A percentile compares a stretch with the other conserved stretches of the same genome.
These are phyloP conservation scores for Schrenkiella parvula DNA, from an alignment of 345 rosid species.

Conservation along the genomic window DNA sequence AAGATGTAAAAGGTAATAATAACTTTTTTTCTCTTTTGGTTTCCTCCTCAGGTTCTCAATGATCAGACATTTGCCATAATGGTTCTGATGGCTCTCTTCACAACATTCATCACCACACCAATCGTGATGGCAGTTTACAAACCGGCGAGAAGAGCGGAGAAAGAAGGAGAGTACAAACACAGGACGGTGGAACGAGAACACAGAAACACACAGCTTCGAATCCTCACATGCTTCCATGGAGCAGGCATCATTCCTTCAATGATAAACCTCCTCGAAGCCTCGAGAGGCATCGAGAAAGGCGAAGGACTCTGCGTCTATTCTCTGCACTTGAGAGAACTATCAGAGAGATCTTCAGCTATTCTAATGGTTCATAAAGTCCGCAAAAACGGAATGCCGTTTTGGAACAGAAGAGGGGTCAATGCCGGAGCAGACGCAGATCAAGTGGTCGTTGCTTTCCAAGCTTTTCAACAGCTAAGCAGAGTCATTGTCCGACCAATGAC, in stretches of 20 bases:
- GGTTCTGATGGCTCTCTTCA: conserved; percentile 62
- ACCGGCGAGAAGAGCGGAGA: conserved; percentile 47
- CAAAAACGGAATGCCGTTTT: conserved; percentile 61
- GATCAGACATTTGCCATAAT: conserved; percentile 59
- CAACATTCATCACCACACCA: conserved; percentile 71
- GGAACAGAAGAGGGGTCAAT: conserved; percentile 40
- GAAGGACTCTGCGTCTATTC: conserved; percentile 56
- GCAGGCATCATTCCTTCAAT: conserved; percentile 48
- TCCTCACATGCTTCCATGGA: conserved; percentile 62
- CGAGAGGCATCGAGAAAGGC: conserved; percentile 49
- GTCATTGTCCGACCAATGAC: conserved; percentile 63
- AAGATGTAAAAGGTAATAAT: background rate
- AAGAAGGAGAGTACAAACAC: conserved; percentile 41
- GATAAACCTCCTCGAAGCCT: conserved; percentile 69
- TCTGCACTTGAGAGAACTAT: conserved; percentile 51
- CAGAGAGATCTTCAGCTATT: conserved; percentile 64
- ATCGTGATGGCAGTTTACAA: conserved; percentile 60
- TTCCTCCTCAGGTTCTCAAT: conserved; percentile 42
- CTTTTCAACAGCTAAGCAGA: conserved; percentile 48
- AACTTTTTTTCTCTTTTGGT: background rate
- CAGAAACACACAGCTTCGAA: conserved; percentile 42
- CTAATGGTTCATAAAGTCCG: conserved; percentile 65
- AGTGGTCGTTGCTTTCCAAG: conserved; percentile 61
- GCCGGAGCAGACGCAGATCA: conserved; percentile 34
- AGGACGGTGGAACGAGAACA: conserved; percentile 47